Base-by-base conservation (phyloP, 441 rosid species). In the Erodium moschatum region DNA sequence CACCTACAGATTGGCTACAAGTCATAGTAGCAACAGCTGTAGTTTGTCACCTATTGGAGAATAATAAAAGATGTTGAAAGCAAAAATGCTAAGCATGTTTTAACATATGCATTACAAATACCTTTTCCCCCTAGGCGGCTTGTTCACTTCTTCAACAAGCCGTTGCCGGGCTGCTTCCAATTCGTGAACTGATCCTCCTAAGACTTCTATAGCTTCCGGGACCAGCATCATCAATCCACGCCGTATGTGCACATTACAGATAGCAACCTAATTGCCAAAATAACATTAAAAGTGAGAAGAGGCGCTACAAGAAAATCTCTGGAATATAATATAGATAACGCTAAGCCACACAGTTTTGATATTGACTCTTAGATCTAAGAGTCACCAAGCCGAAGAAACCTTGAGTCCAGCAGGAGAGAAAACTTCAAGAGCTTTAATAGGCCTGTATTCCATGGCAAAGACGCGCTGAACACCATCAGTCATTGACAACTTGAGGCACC, bases 61-160 rank as follows among this genome's bases (percentile, higher is more conserved):
- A 71, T 48, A 52, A 27, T 44, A 40, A 9, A 18, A 72, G 52
- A 61, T 58, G 18, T 16, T 15, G 44, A 64, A 33, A 73, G 67
- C 19, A 48, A 65, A 11, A 5, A 64, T 13, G 46, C 16, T 6
- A 72, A 70, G 56, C 20, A 70, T 38, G 31, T 24, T 58, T 31
- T 8, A 13, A 52, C 58, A 33, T 44, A 68, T 42, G n/a, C 9
- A 60, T 70, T 31, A 65, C n/a, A 48, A 16, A 13, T 81, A 94
- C 97, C 99, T 91, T 82, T 72, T 88, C 73, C 97, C 99, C 80
- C 97, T 87, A 31, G 97, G 91, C 70, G 96, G 99, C 74, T 89
- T 94, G 75, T 87, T 88, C 67, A 89, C 91, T 88, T 91, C 96
- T 56, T 75, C 71, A 74, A 87, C 90, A 68, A 94, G 91, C 69